A percentile compares a stretch with the other conserved stretches of the same genome.
These are phyloP conservation scores for Albifimbria verrucaria DNA, from an alignment of 2,329 filamentous ascomycete species.

Conservation along the genomic window DNA sequence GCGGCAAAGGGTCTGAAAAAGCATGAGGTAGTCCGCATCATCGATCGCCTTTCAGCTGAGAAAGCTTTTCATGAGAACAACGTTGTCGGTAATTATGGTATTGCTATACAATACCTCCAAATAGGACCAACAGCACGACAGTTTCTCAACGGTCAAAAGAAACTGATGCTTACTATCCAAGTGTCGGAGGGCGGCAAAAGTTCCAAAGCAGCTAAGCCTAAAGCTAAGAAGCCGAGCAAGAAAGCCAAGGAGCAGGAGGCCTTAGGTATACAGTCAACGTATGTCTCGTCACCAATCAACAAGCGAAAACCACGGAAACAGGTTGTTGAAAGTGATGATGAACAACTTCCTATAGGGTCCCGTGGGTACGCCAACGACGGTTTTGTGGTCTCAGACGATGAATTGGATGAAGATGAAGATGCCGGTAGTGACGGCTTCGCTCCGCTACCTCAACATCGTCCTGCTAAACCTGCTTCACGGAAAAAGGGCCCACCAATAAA, in stretches of 20 bases:
- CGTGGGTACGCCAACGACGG: constrained; percentile 47
- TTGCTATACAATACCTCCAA: constrained; percentile 71
- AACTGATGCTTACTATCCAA: constrained; percentile 42
- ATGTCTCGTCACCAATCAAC: constrained; percentile 52
- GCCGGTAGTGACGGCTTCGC: constrained; percentile 44
- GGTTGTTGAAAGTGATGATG: constrained; percentile 25
- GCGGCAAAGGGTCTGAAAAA: constrained; percentile 67
- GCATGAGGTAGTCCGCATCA: constrained; percentile 79
- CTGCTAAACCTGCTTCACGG: constrained; percentile 30
- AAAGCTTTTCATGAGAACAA: constrained; percentile 72
- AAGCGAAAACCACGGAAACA: constrained; percentile 25
- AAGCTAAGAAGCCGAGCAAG: constrained; percentile 32
- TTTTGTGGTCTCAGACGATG: constrained; percentile 44
- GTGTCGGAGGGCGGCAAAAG: constrained; percentile 28
- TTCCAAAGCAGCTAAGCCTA: constrained; percentile 26
- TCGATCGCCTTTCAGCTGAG: constrained; percentile 71
- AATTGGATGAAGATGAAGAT: constrained; percentile 24
- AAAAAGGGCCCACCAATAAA: constrained; percentile 55
- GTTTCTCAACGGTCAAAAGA: constrained; percentile 42
- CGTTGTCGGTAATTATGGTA: constrained; percentile 46
- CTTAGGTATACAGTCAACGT: constrained; percentile 40
- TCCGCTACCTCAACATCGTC: constrained; percentile 33
- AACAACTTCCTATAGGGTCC: constrained; percentile 37
- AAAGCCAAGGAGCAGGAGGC: constrained; percentile 31
- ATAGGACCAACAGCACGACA: constrained; percentile 37